Evolutionary conservation across 2,329 filamentous ascomycete genomes (phyloP).

Genomic region (Dothidotthia symphoricarpi): DNA sequence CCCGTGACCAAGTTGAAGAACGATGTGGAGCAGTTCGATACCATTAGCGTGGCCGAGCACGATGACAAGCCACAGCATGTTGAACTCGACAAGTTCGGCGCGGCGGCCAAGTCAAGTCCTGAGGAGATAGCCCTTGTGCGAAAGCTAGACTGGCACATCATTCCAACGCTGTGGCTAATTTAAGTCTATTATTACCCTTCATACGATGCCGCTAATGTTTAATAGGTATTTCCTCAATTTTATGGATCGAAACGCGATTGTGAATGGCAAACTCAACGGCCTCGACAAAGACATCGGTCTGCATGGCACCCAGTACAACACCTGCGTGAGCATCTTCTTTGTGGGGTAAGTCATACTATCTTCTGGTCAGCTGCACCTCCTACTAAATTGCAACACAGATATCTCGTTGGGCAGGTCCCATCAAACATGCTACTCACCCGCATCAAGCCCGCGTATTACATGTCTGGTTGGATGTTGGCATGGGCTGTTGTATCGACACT

Average conservation of each 20-base stretch:
- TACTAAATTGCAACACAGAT: constrained; percentile 4
- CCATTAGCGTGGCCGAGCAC: constrained; percentile 10
- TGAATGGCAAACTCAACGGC: constrained; percentile 61
- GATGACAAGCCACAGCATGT: constrained; percentile 11
- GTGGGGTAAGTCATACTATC: constrained; percentile 38
- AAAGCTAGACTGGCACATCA: constrained; percentile 28
- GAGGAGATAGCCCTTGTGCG: constrained; percentile 24
- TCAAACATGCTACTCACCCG: constrained; percentile 46
- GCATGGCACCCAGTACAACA: constrained; percentile 57
- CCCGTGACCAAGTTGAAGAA: constrained; percentile 5
- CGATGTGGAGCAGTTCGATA: constrained; percentile 14
- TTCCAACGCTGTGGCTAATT: constrained; percentile 7
- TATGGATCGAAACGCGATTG: constrained; percentile 64
- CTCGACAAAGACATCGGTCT: constrained; percentile 58
- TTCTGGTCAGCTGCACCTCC: neutral
- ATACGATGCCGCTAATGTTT: too few species aligned
- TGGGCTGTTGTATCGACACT: constrained; percentile 38
- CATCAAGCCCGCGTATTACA: constrained; percentile 29
- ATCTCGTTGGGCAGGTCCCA: constrained; percentile 37
- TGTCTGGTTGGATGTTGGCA: constrained; percentile 33
- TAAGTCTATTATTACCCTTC: too few species aligned
- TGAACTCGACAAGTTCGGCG: constrained; percentile 27
- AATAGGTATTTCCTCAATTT: constrained; percentile 34
- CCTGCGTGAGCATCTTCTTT: constrained; percentile 62
- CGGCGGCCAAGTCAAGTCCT: constrained; percentile 17